Evolutionary conservation across 75 land plant species (phyloP).

Genomic region (Selaginella moellendorffii): DNA sequence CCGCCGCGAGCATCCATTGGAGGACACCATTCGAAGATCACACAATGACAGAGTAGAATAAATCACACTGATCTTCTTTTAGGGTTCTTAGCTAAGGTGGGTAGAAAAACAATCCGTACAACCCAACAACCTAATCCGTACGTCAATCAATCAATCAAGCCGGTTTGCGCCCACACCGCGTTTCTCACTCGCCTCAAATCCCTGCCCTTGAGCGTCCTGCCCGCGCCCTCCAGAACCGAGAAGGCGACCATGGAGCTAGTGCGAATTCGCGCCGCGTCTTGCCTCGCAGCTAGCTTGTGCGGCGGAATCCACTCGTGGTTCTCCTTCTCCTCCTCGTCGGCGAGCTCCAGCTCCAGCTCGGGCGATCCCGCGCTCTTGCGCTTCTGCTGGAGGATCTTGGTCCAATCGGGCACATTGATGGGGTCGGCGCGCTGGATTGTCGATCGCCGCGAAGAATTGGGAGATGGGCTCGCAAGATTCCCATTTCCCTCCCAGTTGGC

Average conservation of each 20-base stretch:
- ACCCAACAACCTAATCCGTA: no score
- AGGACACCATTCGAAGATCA: no score
- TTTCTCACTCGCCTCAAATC: conserved; percentile 62
- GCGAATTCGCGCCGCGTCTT: conserved; percentile 14
- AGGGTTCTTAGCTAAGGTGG: no score
- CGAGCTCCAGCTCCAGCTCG: background rate
- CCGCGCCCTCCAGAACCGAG: conserved; percentile 62
- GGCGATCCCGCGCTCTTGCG: conserved; percentile 13
- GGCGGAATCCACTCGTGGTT: conserved; percentile 48
- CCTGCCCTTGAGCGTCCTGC: conserved; percentile 67
- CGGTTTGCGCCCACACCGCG: conserved; percentile 46
- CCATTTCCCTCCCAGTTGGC: background rate
- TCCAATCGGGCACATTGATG: conserved; percentile 62
- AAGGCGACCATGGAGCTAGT: conserved; percentile 31
- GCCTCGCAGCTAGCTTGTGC: conserved; percentile 48
- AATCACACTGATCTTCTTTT: no score
- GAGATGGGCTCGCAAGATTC: conserved; percentile 9
- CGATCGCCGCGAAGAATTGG: no score
- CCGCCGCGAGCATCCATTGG: no score
- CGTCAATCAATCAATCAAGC: no score
- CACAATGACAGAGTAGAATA: no score
- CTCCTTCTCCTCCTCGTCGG: background rate
- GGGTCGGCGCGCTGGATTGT: conserved; percentile 55
- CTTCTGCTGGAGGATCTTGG: conserved; percentile 27
- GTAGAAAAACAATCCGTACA: no score